phyloP scores from a whole-genome alignment of 169 alveolate genomes.

The Plasmodium vinckei region DNA sequence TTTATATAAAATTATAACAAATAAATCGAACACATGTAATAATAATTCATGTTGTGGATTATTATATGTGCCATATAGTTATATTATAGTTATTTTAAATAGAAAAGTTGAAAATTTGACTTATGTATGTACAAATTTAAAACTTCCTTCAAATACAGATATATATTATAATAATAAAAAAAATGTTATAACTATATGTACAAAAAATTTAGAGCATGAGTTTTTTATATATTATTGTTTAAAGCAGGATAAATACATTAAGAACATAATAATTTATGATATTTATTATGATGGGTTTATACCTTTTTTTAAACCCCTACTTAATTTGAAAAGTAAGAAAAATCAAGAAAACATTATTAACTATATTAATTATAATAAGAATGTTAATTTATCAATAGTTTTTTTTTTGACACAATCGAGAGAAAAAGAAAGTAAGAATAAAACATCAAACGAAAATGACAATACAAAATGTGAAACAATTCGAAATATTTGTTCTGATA shows the following conservation, averaged over 20 bases:
- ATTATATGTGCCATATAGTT: slow-evolving; percentile 83
- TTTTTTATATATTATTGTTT: slow-evolving; percentile 79
- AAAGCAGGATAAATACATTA: slow-evolving; percentile 71
- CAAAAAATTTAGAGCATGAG: slow-evolving; percentile 80
- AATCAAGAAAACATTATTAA: slow-evolving; percentile 39
- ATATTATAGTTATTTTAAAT: slow-evolving; percentile 81
- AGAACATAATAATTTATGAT: slow-evolving; percentile 79
- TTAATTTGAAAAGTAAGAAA: slow-evolving; percentile 68
- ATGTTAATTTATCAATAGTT: slow-evolving; percentile 45
- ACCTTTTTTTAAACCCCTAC: slow-evolving; percentile 80
- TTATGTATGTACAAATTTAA: slow-evolving; percentile 76
- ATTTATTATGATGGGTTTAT: slow-evolving; percentile 64
- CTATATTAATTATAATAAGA: slow-evolving; percentile 54
- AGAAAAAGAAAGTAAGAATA: background rate
- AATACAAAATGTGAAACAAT: too few relatives aligned
- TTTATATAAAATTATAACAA: slow-evolving; percentile 35
- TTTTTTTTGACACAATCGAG: slow-evolving; percentile 11
- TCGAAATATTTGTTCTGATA: too few relatives aligned
- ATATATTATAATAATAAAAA: slow-evolving; percentile 85
- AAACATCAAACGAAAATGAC: too few relatives aligned
- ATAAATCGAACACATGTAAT: slow-evolving; percentile 75
- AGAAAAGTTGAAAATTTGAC: slow-evolving; percentile 80
- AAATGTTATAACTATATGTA: slow-evolving; percentile 82
- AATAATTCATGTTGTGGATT: slow-evolving; percentile 84
- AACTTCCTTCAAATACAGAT: slow-evolving; percentile 83